Conservation (phyloP, 345 rosid genomes). For the Toxicodendron radicans region DNA sequence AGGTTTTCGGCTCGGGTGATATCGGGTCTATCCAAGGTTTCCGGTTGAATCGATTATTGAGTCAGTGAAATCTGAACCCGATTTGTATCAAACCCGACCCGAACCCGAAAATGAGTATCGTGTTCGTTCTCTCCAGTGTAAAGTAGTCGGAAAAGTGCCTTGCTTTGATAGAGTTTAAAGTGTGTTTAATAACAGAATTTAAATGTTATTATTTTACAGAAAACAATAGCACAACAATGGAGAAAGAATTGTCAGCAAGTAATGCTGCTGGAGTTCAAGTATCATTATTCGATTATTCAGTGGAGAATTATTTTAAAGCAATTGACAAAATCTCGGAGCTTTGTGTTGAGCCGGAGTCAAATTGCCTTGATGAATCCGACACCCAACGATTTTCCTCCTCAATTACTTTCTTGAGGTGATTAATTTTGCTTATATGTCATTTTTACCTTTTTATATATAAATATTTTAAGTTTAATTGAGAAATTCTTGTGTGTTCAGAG, state of each 20-base stretch:
- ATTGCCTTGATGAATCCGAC: slow-evolving; percentile 33
- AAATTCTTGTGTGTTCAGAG: slow-evolving; percentile 33
- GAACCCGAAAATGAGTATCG: too few relatives aligned
- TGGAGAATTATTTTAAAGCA: slow-evolving; percentile 62
- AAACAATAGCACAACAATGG: slow-evolving; percentile 14
- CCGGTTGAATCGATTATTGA: too few relatives aligned
- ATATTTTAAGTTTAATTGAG: neutral
- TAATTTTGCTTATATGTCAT: slow-evolving; percentile 4
- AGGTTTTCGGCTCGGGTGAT: too few relatives aligned
- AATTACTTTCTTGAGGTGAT: slow-evolving; percentile 65
- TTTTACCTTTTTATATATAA: neutral
- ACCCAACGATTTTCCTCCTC: slow-evolving; percentile 52
- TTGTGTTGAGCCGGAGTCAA: slow-evolving; percentile 51
- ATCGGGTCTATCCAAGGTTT: too few relatives aligned
- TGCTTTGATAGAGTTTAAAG: too few relatives aligned
- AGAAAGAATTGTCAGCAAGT: slow-evolving; percentile 12
- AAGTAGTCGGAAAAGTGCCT: too few relatives aligned
- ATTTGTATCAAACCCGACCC: too few relatives aligned
- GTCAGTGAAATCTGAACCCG: too few relatives aligned
- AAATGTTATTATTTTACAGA: too few relatives aligned
- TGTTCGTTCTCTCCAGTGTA: too few relatives aligned
- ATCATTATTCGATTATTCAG: slow-evolving; percentile 60
- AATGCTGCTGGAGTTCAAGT: slow-evolving; percentile 34
- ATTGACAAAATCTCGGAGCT: slow-evolving; percentile 50
- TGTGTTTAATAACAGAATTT: too few relatives aligned